These are phyloP conservation scores for Neoboletus subvelutipes DNA, from an alignment of 768 basidiomycete genomes.

Conservation along the genomic window DNA sequence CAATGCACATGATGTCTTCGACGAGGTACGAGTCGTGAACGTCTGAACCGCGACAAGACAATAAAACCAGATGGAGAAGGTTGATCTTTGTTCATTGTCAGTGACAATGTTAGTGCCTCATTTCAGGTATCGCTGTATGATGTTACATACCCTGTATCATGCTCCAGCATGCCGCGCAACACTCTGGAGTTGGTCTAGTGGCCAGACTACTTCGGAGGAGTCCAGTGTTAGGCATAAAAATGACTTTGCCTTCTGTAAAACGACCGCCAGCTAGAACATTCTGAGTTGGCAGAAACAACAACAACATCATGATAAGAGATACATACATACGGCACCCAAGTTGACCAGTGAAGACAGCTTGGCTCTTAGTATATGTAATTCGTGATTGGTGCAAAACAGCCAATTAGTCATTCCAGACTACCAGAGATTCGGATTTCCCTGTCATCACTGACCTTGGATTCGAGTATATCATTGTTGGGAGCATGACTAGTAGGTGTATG, in stretches of 20 bases:
- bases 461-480: no score
- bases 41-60: not conserved
- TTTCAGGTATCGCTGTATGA: not conserved
- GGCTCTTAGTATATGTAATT: not conserved
- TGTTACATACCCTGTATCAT: not conserved
- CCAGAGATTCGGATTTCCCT: no score
- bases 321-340: not conserved
- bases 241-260: no score
- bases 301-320: not conserved
- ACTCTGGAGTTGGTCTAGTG: not conserved
- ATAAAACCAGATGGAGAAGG: not conserved
- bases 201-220: not conserved
- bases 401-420: no score
- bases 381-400: no score
- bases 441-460: no score
- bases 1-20: not conserved
- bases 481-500: not conserved
- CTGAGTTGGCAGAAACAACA: not conserved
- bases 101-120: not conserved
- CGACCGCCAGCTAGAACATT: not conserved
- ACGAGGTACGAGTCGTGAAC: no score
- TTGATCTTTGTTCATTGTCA: not conserved
- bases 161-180: not conserved
- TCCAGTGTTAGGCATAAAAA: not conserved
- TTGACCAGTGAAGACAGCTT: not conserved